Evolutionary conservation across 1,139 yeast genomes (phyloP).

Genomic region (Blastobotrys buckinghamii): DNA sequence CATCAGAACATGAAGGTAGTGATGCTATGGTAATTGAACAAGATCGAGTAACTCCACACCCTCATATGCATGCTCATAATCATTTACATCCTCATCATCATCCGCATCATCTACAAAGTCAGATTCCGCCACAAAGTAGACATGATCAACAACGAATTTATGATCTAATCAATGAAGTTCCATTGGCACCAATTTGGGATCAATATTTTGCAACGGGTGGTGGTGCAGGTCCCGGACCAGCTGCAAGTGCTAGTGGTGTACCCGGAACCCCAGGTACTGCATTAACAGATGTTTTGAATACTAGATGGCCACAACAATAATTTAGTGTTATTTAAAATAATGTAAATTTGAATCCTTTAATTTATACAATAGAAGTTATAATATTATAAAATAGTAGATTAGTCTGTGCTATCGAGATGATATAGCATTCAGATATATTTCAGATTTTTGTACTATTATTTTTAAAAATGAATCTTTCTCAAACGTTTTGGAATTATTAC

Average conservation of each 20-base stretch:
- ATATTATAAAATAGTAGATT: too few species aligned
- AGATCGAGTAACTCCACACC: conserved; percentile 1
- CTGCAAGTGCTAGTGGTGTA: neutral
- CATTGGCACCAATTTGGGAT: conserved; percentile 71
- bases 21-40: conserved; percentile 9
- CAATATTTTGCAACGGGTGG: conserved; percentile 46
- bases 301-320: conserved; percentile 3
- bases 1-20: conserved; percentile 11
- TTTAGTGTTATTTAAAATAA: neutral
- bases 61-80: neutral
- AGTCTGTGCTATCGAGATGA: neutral
- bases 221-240: neutral
- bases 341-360: neutral
- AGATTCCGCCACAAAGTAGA: conserved; percentile 4
- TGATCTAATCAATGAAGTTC: conserved; percentile 60
- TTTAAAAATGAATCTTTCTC: neutral
- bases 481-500: neutral
- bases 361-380: neutral
- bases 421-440: neutral
- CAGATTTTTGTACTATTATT: conserved; percentile 3
- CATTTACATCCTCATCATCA: conserved; percentile 2
- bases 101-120: conserved; percentile 7
- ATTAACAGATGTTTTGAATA: conserved; percentile 5
- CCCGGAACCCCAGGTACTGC: neutral
- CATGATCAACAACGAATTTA: conserved; percentile 50